Base-by-base conservation (phyloP, 2,329 filamentous ascomycete species). In the Lizonia empirigonia region DNA sequence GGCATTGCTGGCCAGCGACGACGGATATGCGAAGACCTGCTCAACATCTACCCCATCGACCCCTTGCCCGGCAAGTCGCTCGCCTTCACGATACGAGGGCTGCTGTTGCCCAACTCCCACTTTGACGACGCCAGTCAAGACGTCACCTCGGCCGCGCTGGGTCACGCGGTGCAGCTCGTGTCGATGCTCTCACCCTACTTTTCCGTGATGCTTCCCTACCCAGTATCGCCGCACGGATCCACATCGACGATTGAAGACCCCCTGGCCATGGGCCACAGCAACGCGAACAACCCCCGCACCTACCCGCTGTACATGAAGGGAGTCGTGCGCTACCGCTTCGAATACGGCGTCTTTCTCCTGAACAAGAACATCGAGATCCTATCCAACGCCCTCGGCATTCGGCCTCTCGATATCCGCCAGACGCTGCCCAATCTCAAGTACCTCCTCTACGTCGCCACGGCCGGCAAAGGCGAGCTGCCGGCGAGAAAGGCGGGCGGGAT, bases 391-490 rank as follows among this genome's bases (percentile, higher is more conserved):
- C 86, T 91, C 59, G 88, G 88, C 0, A 77, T 97, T 10, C 86
- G 87, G 37, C 86, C 96, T 1, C 82, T 97, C 56, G 94, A 99
- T 66, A 91, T 97, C 15, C 84, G 94, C 4, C 91, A 97, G 62
- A 96, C 93, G 0, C 77, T 97, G 6, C 91, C 93, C 1, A 99
- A 99, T 67, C 78, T 99, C 8, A 96, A 96, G 71, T 97, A 96
- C 63, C 77, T 97, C 13, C 78, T 97, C 2, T 96, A 95, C 63
- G 87, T 97, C 2, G 88, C 91, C 60, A 94, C 90, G 24, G 90
- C 91, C 0, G 91, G 91, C 0, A 87, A 83, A 35, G 79, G 81
- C 18, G 83, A 86, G 46, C 70, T 86, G 13, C 83, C 84, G 1
- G 62, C 62, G 6, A 51, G 72, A 6, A 73, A 71, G 48, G 64